phyloP scores from a whole-genome alignment of 2,329 filamentous ascomycete species.

The Fusarium dimerum region DNA sequence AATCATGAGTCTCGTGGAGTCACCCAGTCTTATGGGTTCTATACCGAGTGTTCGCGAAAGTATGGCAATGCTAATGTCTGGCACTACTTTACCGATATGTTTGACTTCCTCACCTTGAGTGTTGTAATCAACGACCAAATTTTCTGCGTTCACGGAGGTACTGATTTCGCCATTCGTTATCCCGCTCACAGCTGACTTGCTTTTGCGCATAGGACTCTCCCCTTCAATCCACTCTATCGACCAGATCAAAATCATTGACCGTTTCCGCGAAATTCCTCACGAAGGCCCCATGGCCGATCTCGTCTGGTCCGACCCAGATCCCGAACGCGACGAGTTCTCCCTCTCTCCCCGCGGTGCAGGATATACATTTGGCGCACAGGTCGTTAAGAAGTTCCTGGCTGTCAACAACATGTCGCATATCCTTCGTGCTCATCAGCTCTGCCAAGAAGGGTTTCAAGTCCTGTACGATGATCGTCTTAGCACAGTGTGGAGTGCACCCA shows the following conservation, averaged over 20 bases:
- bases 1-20: constrained; percentile 98
- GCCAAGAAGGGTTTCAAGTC: constrained; percentile 96
- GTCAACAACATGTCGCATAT: constrained; percentile 99
- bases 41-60: constrained; percentile 96
- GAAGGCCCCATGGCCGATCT: constrained; percentile 99
- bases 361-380: constrained; percentile 96
- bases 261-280: constrained; percentile 97
- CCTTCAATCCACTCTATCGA: constrained; percentile 97
- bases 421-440: constrained; percentile 94
- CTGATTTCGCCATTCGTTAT: constrained; percentile 21
- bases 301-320: constrained; percentile 97
- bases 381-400: constrained; percentile 96
- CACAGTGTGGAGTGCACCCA: constrained; percentile 97
- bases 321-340: constrained; percentile 96
- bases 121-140: constrained; percentile 99
- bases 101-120: constrained; percentile 94
- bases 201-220: constrained; percentile 60
- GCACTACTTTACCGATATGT: constrained; percentile 99
- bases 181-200: neutral
- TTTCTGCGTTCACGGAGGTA: constrained; percentile 94
- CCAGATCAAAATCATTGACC: constrained; percentile 99
- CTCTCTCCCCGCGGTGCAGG: constrained; percentile 90
- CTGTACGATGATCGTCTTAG: constrained; percentile 92
- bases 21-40: constrained; percentile 98
- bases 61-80: constrained; percentile 98